Base-by-base conservation (phyloP, 139 green algal genomes). In the Chlamydomonas applanata region DNA sequence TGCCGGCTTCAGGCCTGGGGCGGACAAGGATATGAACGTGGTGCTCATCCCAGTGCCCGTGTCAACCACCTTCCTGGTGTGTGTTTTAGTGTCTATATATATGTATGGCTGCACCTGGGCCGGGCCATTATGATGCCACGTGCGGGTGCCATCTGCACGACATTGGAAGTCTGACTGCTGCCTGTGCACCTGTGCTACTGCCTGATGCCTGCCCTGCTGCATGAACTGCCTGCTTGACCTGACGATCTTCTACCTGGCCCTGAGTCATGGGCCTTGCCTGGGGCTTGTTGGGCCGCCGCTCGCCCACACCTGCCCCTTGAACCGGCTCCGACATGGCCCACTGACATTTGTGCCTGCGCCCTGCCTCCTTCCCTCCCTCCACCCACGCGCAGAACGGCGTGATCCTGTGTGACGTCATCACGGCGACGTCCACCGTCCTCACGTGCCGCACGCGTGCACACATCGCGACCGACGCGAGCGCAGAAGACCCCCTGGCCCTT, bases 1-100 rank as follows among this genome's bases (percentile, higher is more conserved):
- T 3, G 44, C 27, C 2, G 69, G 69, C 49, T 74, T 74, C 52
- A 52, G 25, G 40, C 7, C 40, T 19, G 40, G 40, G 7, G 40
- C 40, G 7, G 40, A 49, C 40, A 24, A 46, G 33, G 40, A 53
- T 9, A 25, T 33, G 40, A 73, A 73, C 29, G 67, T 73, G 24
- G 67, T 73, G 25, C 67, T 73, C 7, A 34, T 69, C 30, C 32
- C 29, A 2, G 69, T 74, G 25, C 59, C 59, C 13, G 71, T 77
- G 14, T 68, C 45, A 27, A 68, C 71, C 35, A 77, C 57, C 5
- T 77, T 77, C 59, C 36, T 77, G 27, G 60, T 67, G 7, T 45
- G 60, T 63, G 14, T 11, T 11, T 30, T 13, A n/a, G n/a, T n/a
- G n/a, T n/a, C n/a, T n/a, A n/a, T n/a, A n/a, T n/a, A n/a, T n/a